Evolutionary conservation across 2,329 filamentous ascomycete genomes (phyloP).

Genomic region (Paraphoma sp.): DNA sequence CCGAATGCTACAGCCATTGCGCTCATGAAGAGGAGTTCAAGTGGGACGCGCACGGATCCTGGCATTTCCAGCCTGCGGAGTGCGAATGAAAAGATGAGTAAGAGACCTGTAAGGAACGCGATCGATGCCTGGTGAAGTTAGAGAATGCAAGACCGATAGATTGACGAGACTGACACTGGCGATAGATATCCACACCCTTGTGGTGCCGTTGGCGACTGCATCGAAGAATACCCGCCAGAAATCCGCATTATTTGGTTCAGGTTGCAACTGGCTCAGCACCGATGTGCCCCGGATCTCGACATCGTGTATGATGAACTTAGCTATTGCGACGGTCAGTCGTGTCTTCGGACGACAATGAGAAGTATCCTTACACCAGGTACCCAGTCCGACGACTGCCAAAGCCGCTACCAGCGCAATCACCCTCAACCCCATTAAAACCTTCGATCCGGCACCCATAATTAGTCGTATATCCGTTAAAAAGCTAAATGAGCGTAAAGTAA

Average conservation of each 20-base stretch:
- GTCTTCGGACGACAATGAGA: not conserved
- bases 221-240: constrained; percentile 30
- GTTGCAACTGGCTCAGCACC: constrained; percentile 17
- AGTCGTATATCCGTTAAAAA: not conserved
- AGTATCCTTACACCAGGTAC: constrained; percentile 31
- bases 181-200: constrained; percentile 34
- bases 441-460: constrained; percentile 25
- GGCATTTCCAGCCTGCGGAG: constrained; percentile 25
- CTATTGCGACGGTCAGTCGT: constrained; percentile 6
- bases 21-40: constrained; percentile 32
- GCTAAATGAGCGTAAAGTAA: constrained; percentile 11
- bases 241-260: constrained; percentile 12
- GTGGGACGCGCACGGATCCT: constrained; percentile 20
- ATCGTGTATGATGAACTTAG: constrained; percentile 28
- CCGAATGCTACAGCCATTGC: constrained; percentile 30
- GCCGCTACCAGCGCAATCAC: constrained; percentile 27
- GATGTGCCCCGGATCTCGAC: constrained; percentile 22
- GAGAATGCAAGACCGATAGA: not conserved
- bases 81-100: constrained; percentile 23
- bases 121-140: constrained; percentile 27
- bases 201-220: constrained; percentile 13
- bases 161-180: constrained; percentile 24
- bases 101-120: constrained; percentile 19
- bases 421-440: constrained; percentile 25
- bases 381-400: constrained; percentile 27